Evolutionary conservation across 176 grass and related monocot genomes (phyloP).

Genomic region (Oryza nivara): DNA sequence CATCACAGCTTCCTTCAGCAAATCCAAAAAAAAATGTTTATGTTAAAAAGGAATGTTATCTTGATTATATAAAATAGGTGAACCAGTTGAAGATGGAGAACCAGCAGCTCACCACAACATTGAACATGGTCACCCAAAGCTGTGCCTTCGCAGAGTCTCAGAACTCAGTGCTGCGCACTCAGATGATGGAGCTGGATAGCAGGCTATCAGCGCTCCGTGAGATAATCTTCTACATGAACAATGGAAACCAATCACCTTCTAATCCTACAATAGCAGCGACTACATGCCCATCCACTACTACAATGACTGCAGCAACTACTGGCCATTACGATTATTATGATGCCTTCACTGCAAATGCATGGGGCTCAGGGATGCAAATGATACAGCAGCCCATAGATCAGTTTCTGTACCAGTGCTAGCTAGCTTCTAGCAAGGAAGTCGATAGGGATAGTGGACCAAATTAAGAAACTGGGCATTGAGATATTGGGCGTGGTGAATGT

Average conservation of each 20-base stretch:
- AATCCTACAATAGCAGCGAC: not conserved
- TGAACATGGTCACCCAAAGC: slow-evolving; percentile 41
- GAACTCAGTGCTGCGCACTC: slow-evolving; percentile 66
- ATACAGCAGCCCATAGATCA: slow-evolving; percentile 42
- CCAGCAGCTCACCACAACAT: slow-evolving; percentile 38
- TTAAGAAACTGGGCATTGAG: not conserved
- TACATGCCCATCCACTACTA: not conserved
- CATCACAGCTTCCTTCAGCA: not conserved
- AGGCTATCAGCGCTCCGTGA: slow-evolving; percentile 49
- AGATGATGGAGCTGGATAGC: slow-evolving; percentile 49
- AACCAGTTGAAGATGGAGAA: slow-evolving; percentile 50
- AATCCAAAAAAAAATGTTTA: not conserved
- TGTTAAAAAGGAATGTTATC: slow-evolving; percentile 26
- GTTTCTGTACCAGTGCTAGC: slow-evolving; percentile 27
- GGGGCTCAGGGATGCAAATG: slow-evolving; percentile 34
- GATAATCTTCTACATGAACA: slow-evolving; percentile 41
- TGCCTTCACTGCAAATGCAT: not conserved
- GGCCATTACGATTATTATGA: slow-evolving; percentile 3
- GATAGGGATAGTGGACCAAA: not conserved
- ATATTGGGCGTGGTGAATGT: not conserved
- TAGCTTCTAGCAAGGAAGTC: slow-evolving; percentile 19
- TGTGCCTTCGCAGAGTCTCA: slow-evolving; percentile 36
- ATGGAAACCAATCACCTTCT: not conserved
- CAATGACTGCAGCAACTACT: not conserved
- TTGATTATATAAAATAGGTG: slow-evolving; percentile 29